Base-by-base conservation (phyloP, 345 rosid genomes). In the Cardamine chenopodiifolia region DNA sequence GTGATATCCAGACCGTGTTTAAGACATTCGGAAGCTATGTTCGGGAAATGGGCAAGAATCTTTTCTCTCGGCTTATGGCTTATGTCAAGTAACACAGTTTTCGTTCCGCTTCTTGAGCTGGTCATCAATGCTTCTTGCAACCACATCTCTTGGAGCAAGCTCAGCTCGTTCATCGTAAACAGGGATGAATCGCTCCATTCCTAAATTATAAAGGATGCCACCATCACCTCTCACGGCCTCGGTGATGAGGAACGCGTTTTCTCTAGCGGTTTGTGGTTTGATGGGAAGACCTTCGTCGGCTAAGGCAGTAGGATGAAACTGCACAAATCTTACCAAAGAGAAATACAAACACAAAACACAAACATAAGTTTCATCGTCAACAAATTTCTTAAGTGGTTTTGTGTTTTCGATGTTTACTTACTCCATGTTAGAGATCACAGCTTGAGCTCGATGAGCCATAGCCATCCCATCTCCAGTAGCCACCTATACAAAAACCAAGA, bases 381-480 rank as follows among this genome's bases (percentile, higher is more conserved):
- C n/a, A 73, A 42, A 20, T 15, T 20, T 44, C 15, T 62, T 40
- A 25, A 20, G 32, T 23, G 8, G 7, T 17, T 65, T 29, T 39
- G 5, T 13, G 49, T 29, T 39, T 10, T 40, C 0, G 7, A 47
- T 53, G 48, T 68, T 70, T 40, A 87, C 97, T 83, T 85, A 92
- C 97, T 95, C 97, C 97, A 95, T 95, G 68, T 95, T 95, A 47
- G 97, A 95, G 75, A 92, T 87, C 73, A 92, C 97, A 63, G 99
- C 94, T 85, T 90, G 88, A 68, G 97, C 97, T 75, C 99, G 80
- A 77, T 86, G 97, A 48, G 99, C 92, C 97, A 95, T 92, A 32
- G 99, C 96, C 78, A 88, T 89, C 58, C 99, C 99, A 86, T 92
- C 99, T 66, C 99, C 97, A 26, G 96, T 95, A 19, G 97, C 99